Evolutionary conservation across 192 early-diverging fungal species (phyloP), one percentile per base, ranked within the genome.

Genomic region (Dissophora globulifera): DNA sequence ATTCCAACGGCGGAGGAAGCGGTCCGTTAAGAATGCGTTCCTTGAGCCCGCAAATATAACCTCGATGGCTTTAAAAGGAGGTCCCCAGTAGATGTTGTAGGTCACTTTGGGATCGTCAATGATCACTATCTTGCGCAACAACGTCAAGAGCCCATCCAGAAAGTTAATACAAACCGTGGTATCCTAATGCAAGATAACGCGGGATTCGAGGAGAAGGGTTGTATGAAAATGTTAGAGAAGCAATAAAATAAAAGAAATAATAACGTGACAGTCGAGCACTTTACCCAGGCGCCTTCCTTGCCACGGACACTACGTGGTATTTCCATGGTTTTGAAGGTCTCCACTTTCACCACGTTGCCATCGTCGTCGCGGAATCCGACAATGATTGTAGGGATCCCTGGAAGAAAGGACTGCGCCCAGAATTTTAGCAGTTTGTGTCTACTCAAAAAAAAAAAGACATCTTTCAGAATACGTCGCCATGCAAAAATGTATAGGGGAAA

Each of bases 341-440:
- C 62, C 10, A 96, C 38, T 0, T 51, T 49, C 22, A 72, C 43
- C 1, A 94, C 57, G 23, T 69, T 67, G 0, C 95, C 94, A 40
- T 87, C 69, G 63, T 95, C 85, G 58, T 93, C 89, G 46, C 95
- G 86, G 60, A 89, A 99, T 0, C 95, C 97, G 38, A 95, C 84
- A 42, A 96, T 88, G 22, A 99, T 84, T 2, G 62, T 80, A 6
- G 92, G 93, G 17, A 95, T 90, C 6, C 96, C 97, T 11, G 93
- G 88, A 2, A 99, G 80, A 79, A 93, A 97, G 20, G 93, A 96
- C 78, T 99, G 97, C 4, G 94, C 93, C 90, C 94, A 99, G 62
- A 93, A 92, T 60, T 93, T 93, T 0, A 97, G 62, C 52, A 99
- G 80, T 78, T 99, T 99, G 81, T 84, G 79, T 27, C 89, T 91